Conservation (phyloP, 2,329 filamentous ascomycete species). For the Fusarium nelsonii region DNA sequence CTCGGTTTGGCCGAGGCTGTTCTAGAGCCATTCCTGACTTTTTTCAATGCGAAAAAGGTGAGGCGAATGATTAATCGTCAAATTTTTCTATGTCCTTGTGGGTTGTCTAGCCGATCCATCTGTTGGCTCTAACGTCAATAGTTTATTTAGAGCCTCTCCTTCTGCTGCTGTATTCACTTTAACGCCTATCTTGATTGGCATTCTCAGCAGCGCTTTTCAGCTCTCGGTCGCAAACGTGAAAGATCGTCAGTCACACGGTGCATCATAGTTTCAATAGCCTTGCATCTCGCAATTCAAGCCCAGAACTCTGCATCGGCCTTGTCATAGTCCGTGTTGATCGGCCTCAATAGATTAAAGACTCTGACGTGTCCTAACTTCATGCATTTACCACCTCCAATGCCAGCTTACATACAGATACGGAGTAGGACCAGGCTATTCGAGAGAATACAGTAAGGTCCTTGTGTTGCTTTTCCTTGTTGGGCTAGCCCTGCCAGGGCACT, state of each 20-base stretch:
- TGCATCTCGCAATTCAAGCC: background rate
- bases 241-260: background rate
- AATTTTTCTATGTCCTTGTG: background rate
- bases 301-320: background rate
- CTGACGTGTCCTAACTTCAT: constrained; percentile 3
- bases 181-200: background rate
- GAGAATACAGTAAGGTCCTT: background rate
- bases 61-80: background rate
- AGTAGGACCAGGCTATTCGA: background rate
- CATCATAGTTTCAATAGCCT: background rate
- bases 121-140: background rate
- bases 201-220: background rate
- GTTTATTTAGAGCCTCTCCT: background rate
- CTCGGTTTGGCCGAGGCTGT: background rate
- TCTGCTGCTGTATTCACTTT: background rate
- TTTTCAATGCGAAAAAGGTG: background rate
- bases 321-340: background rate
- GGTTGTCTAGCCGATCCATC: background rate
- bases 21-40: constrained; percentile 2
- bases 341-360: constrained; percentile 1
- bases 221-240: background rate
- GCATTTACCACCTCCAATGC: background rate
- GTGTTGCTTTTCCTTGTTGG: constrained; percentile 1
- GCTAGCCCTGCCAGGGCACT: background rate
- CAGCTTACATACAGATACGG: background rate